These are phyloP conservation scores for Gastrolobium bilobum DNA, from an alignment of 306 rosid species.

Conservation along the genomic window DNA sequence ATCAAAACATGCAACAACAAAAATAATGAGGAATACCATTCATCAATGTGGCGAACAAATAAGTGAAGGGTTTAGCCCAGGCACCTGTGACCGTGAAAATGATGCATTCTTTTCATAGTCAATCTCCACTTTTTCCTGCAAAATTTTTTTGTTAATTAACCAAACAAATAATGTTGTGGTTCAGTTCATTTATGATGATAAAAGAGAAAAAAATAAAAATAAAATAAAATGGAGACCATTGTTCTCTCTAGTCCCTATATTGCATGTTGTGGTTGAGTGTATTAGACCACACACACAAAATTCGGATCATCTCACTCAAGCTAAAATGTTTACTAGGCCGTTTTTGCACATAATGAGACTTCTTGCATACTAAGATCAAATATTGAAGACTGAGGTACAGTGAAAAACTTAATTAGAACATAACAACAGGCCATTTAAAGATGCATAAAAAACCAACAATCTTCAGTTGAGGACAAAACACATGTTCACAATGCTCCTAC, in stretches of 20 bases:
- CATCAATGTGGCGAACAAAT: constrained; percentile 21
- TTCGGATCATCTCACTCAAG: neutral
- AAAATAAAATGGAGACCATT: neutral
- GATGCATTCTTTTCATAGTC: constrained; percentile 46
- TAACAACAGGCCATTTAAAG: neutral
- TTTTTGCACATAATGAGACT: constrained; percentile 3
- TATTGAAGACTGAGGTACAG: neutral
- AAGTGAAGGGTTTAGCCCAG: constrained; percentile 34
- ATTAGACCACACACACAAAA: neutral
- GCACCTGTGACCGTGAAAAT: constrained; percentile 63
- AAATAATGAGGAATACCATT: constrained; percentile 31
- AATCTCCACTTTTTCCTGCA: constrained; percentile 64
- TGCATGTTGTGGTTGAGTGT: neutral
- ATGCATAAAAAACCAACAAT: neutral
- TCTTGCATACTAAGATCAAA: neutral
- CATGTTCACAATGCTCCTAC: neutral
- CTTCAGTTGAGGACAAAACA: neutral
- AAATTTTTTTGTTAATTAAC: neutral
- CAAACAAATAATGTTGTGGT: neutral
- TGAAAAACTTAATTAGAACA: neutral
- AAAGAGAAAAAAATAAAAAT: neutral
- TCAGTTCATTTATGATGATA: constrained; percentile 9
- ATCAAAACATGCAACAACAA: constrained; percentile 39
- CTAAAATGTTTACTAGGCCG: neutral
- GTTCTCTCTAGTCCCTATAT: neutral